Percentiles rank a stretch among this genome's conserved stretches.
phyloP scores from a whole-genome alignment of 2,329 filamentous ascomycete species.

The Phialophora macrospora region DNA sequence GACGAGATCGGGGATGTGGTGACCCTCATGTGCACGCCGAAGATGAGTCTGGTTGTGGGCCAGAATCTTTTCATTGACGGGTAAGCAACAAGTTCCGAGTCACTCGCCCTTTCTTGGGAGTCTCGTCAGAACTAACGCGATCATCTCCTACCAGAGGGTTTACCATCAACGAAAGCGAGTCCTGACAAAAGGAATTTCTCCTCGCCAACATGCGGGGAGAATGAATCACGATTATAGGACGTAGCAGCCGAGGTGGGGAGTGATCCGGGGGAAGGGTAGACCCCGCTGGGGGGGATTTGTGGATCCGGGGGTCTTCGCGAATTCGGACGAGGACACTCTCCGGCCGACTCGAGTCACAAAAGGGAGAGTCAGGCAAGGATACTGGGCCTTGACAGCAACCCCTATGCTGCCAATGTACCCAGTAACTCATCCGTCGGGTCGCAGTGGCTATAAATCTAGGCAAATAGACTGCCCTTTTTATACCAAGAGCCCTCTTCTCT shows the following conservation, averaged over 20 bases:
- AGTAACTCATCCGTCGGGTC: neutral
- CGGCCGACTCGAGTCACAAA: too few species aligned
- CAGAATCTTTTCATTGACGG: conserved; percentile 36
- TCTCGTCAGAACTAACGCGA: neutral
- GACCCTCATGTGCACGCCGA: conserved; percentile 27
- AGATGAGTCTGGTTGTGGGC: conserved; percentile 34
- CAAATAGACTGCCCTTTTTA: neutral
- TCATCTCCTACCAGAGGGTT: conserved; percentile 23
- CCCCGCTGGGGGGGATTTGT: too few species aligned
- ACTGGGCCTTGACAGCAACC: too few species aligned
- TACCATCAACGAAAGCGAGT: conserved; percentile 30
- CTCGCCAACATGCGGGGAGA: neutral
- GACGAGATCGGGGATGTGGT: conserved; percentile 36
- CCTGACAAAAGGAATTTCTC: neutral
- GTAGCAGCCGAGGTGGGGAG: too few species aligned
- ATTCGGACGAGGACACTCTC: too few species aligned
- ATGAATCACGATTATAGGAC: too few species aligned
- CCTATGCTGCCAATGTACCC: too few species aligned
- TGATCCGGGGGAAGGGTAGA: too few species aligned
- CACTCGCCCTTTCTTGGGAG: neutral
- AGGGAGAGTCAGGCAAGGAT: too few species aligned
- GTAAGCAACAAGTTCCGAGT: conserved; percentile 10
- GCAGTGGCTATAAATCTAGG: neutral
- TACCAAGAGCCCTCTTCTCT: neutral
- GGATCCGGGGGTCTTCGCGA: too few species aligned